Evolutionary conservation across 1,139 yeast species (phyloP), one percentile per base, ranked within the genome.

Genomic region (Yamadazyma sp.): DNA sequence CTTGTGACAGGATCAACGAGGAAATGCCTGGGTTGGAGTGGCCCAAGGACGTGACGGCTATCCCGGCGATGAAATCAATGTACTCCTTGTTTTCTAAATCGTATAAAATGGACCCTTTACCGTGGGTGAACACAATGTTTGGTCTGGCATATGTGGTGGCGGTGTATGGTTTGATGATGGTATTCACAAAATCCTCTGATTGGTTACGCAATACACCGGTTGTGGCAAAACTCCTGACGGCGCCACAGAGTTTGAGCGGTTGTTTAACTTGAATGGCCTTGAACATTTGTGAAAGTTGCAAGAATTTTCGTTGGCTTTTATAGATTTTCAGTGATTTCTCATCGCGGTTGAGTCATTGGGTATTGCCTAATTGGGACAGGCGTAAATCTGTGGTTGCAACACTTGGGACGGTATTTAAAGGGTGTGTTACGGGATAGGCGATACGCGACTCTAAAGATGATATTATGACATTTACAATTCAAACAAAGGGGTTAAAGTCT

Each of bases 21-120:
- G 95, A 75, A 29, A 92, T 73, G 45, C 80, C 82, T 4, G 82
- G 80, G 53, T 92, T 76, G 23, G 89, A 70, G 60, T 92, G 98
- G 3, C 98, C 98, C 46, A 92, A 69, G 1, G 86, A 82, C n/a
- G 96, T 90, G 12, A 92, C 98, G 1, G 98, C 97, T 50, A 92
- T 89, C 36, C 98, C 98, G 2, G 97, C 89, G 2, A 90, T 82
- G 62, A 92, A 90, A 59, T 92, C 98, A 38, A 92, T 74, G 57
- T 85, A 92, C 55, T 84, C 75, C 37, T 83, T 70, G 53, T 86
- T 76, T 54, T 86, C 90, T 38, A 85, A 64, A 56, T 92, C 98
- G 70, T 82, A 86, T 41, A 88, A 61, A 43, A 73, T 65, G 11
- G 88, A 75, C 4, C 95, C 95, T 52, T 82, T 67, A 13, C 95